Evolutionary conservation across 2,329 filamentous ascomycete genomes (phyloP).

Genomic region (Lecanicillium sp.): DNA sequence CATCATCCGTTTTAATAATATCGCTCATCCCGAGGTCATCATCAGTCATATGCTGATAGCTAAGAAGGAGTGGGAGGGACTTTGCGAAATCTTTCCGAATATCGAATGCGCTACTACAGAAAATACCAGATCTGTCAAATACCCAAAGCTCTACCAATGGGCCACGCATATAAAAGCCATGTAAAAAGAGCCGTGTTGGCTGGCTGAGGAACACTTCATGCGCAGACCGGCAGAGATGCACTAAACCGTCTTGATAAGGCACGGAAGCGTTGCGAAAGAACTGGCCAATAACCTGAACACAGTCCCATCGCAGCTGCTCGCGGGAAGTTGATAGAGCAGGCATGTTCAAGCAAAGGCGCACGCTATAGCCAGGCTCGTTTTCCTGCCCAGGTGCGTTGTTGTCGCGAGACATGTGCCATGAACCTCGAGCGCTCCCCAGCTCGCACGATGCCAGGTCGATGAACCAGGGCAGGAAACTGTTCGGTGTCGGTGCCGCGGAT

Average conservation of each 20-base stretch:
- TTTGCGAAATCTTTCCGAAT: conserved; percentile 17
- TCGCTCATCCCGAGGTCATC: conserved; percentile 17
- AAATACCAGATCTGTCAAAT: conserved; percentile 28
- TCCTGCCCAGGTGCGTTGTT: conserved; percentile 4
- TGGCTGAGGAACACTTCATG: conserved; percentile 21
- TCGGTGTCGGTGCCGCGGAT: conserved; percentile 9
- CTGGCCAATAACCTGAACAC: conserved; percentile 12
- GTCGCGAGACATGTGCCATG: conserved; percentile 7
- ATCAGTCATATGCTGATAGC: conserved; percentile 22
- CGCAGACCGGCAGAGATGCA: conserved; percentile 12
- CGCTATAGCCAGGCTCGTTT: conserved; percentile 2
- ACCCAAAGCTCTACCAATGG: conserved; percentile 24
- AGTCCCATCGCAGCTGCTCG: conserved; percentile 9
- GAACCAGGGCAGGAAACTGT: conserved; percentile 13
- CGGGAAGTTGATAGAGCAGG: conserved; percentile 3
- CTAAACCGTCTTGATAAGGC: conserved; percentile 10
- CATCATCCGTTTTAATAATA: conserved; percentile 16
- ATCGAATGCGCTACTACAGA: conserved; percentile 22
- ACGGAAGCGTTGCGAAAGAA: conserved; percentile 5
- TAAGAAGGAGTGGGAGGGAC: conserved; percentile 19
- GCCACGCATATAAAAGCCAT: conserved; percentile 25
- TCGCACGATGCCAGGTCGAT: conserved; percentile 8
- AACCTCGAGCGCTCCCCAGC: conserved; percentile 8
- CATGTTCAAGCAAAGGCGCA: conserved; percentile 7
- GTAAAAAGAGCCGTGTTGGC: conserved; percentile 25